Evolutionary conservation across 306 rosid genomes (phyloP), one percentile per base, ranked within the genome.

Genomic region (Citrullus mucosospermus): DNA sequence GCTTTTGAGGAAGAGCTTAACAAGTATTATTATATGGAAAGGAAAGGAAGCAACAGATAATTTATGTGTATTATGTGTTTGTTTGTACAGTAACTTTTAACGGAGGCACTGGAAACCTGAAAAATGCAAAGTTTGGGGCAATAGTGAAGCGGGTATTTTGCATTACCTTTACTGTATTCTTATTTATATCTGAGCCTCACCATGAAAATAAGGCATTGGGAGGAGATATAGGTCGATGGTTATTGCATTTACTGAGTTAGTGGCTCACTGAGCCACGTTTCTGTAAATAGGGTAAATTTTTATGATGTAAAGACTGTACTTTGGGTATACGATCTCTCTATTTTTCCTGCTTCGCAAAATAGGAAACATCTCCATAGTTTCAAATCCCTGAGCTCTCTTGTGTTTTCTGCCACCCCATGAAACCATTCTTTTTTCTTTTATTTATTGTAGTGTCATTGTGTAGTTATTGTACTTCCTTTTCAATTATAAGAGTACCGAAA

Each of bases 271-370:
- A 71, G 78, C 78, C 78, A 74, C 34, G 10, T 74, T 74, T 74
- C 63, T 74, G 78, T 74, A 74, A 74, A 74, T 74, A 74, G 78
- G 76, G 76, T 70, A 70, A 70, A 70, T 70, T 70, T 46, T 70
- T 70, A 70, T 70, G 39, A 46, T 70, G 76, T 44, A 70, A 70
- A 70, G 32, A 70, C 14, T 9, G 3, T 53, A 32, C 75, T 70
- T 70, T 13, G 54, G 76, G 38, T 20, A 70, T 25, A 44, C 76
- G n/a, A 70, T 70, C 76, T 69, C 36, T 43, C 46, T 70, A 44
- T 70, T 70, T 46, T 69, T 69, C 54, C 75, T 36, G 46, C 44
- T 66, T 32, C 44, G 39, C 6, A 28, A 67, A 38, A 67, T 67
- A 69, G 75, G 54, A 39, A 68, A 53, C 16, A n/a, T 16, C 72